Base-by-base conservation (phyloP, 2,329 filamentous ascomycete genomes). In the Hypoxylon sp. region DNA sequence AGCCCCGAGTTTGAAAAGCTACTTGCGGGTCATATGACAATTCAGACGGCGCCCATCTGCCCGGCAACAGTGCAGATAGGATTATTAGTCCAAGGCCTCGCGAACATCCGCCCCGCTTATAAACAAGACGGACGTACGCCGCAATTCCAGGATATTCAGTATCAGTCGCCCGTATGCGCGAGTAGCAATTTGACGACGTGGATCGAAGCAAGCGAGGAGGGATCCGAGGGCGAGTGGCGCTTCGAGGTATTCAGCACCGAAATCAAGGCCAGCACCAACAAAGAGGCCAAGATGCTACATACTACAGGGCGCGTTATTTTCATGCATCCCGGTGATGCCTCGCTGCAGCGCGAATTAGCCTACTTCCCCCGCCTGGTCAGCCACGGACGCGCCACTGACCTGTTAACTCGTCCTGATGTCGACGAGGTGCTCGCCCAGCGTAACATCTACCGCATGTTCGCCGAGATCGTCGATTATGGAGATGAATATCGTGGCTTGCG, bases 371-470 rank as follows among this genome's bases (percentile, higher is more conserved):
- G 71, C 2, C 32, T 72, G 4, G 69, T 74, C 36, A 53, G 62
- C n/a, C 64, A 74, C 52, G 28, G 36, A n/a, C 69, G 61, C 11
- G 62, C 60, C 3, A n/a, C 56, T 5, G 63, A 70, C 11, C 55
- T 74, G 11, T 55, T 71, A 9, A 45, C 53, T 30, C 19, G 48
- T 17, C 10, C 50, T 4, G 62, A 69, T 10, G 69, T 64, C 1
- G 78, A 79, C 45, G 78, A 81, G 9, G 73, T 77, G 17, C 55
- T 82, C 11, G 74, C 76, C 28, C 76, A 77, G 2, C 74, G 75
- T 4, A 79, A 75, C 65, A 76, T 83, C 13, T 84, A 84, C 71
- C 70, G 72, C 5, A 71, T 75, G 0, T 81, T 83, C 60, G 56
- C 67, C 1, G 70, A 76, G 3, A 73, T 82, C 4, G 78, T 82